Conservation (phyloP, 257 asterid species). For the Ehretia macrophylla region DNA sequence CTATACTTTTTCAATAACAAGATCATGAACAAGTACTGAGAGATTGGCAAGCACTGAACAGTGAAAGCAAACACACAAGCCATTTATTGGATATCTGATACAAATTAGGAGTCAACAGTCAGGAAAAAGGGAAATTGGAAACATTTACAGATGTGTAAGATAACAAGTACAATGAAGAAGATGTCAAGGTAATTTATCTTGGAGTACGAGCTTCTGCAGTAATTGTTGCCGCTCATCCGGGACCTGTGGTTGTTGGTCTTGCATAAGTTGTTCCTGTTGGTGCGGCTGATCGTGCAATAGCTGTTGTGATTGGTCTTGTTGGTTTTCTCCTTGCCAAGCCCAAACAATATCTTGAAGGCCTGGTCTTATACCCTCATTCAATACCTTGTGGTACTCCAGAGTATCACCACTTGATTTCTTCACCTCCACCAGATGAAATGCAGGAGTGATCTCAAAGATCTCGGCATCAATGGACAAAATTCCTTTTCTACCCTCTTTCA, state of each 20-base stretch:
- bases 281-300: neutral
- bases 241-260: neutral
- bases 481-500: slow-evolving; percentile 19
- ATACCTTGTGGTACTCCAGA: slow-evolving; percentile 12
- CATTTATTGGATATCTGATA: neutral
- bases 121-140: neutral
- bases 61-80: neutral
- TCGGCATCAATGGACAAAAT: slow-evolving; percentile 19
- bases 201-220: neutral
- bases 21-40: neutral
- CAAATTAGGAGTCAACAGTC: neutral
- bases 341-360: slow-evolving; percentile 15
- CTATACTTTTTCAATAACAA: too few relatives aligned
- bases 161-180: too few relatives aligned
- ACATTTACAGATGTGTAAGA: neutral
- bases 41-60: neutral
- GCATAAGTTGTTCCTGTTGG: neutral
- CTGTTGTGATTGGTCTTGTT: slow-evolving; percentile 1
- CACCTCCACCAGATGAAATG: slow-evolving; percentile 17
- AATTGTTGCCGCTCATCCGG: slow-evolving; percentile 7
- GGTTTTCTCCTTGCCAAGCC: slow-evolving; percentile 13
- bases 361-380: slow-evolving; percentile 15
- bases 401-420: slow-evolving; percentile 18
- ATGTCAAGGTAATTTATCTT: slow-evolving; percentile 1
- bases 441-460: slow-evolving; percentile 19